Evolutionary conservation across 2,329 filamentous ascomycete genomes (phyloP).

Genomic region (Botrytis fragariae): DNA sequence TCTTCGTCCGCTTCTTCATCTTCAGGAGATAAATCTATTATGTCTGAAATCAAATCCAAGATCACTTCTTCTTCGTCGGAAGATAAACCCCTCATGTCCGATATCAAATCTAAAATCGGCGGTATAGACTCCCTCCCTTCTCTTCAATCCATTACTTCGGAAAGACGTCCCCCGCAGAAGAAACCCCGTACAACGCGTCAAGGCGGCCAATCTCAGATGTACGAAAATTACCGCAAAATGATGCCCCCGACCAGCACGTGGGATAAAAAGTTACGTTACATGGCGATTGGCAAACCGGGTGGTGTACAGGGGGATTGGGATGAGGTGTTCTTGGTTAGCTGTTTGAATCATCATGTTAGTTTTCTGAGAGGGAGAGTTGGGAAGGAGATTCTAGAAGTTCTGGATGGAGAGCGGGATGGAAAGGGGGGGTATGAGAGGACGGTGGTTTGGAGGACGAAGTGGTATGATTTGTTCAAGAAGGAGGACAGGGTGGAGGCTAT

Average conservation of each 20-base stretch:
- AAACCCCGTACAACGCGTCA: conserved; percentile 25
- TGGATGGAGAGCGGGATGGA: conserved; percentile 50
- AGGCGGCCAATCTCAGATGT: conserved; percentile 50
- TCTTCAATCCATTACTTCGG: not conserved
- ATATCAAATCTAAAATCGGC: conserved; percentile 26
- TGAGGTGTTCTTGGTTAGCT: conserved; percentile 61
- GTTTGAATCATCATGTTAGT: conserved; percentile 60
- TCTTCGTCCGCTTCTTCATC: conserved; percentile 1
- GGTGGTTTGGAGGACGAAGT: conserved; percentile 56
- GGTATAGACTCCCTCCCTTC: conserved; percentile 23
- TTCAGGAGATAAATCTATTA: not conserved
- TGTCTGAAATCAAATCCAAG: not conserved
- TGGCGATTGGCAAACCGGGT: conserved; percentile 51
- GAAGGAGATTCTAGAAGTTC: conserved; percentile 48
- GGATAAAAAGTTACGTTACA: conserved; percentile 59
- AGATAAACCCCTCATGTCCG: not conserved
- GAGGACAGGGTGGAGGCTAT: conserved; percentile 57
- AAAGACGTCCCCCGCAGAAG: conserved; percentile 18
- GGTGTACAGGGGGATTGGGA: conserved; percentile 56
- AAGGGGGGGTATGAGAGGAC: conserved; percentile 41
- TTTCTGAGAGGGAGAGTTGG: conserved; percentile 60
- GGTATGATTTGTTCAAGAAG: conserved; percentile 58
- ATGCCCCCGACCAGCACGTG: conserved; percentile 56
- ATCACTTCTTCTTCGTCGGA: not conserved
- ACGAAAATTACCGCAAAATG: conserved; percentile 63